Percentiles rank a stretch among this genome's conserved stretches.
Evolutionary conservation across 2,329 filamentous ascomycete genomes (phyloP).

Genomic region (Penicillium palitans): DNA sequence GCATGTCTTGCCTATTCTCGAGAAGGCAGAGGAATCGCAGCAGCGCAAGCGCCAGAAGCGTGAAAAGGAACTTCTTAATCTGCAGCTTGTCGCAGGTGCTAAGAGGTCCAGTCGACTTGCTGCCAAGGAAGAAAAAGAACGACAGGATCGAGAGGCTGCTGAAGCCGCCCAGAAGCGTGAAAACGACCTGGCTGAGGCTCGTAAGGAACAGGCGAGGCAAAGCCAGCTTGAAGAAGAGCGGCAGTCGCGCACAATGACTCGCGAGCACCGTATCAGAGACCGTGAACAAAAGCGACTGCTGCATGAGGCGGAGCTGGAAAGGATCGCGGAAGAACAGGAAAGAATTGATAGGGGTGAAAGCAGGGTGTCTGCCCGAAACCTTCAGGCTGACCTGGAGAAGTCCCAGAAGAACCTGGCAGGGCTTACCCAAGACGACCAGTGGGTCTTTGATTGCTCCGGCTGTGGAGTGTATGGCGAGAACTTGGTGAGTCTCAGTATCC

Average conservation of each 20-base stretch:
- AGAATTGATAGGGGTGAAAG: constrained; percentile 56
- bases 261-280: constrained; percentile 82
- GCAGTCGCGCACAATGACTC: constrained; percentile 75
- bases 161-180: constrained; percentile 69
- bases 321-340: constrained; percentile 73
- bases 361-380: constrained; percentile 73
- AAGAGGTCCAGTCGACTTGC: constrained; percentile 92
- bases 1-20: constrained; percentile 79
- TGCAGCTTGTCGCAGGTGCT: constrained; percentile 87
- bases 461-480: constrained; percentile 90
- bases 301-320: constrained; percentile 79
- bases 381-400: constrained; percentile 79
- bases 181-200: constrained; percentile 63
- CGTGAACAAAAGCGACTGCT: constrained; percentile 79
- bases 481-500: constrained; percentile 45
- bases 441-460: constrained; percentile 88
- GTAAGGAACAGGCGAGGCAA: constrained; percentile 58
- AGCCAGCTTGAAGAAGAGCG: constrained; percentile 72
- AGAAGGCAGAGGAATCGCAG: constrained; percentile 69
- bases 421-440: constrained; percentile 75
- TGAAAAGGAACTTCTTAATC: constrained; percentile 74
- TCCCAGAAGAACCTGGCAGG: constrained; percentile 74
- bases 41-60: constrained; percentile 71
- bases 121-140: constrained; percentile 74
- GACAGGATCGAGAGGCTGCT: constrained; percentile 67